Evolutionary conservation across 106 monocot genomes (phyloP).

Genomic region (Phalaenopsis aphrodite): DNA sequence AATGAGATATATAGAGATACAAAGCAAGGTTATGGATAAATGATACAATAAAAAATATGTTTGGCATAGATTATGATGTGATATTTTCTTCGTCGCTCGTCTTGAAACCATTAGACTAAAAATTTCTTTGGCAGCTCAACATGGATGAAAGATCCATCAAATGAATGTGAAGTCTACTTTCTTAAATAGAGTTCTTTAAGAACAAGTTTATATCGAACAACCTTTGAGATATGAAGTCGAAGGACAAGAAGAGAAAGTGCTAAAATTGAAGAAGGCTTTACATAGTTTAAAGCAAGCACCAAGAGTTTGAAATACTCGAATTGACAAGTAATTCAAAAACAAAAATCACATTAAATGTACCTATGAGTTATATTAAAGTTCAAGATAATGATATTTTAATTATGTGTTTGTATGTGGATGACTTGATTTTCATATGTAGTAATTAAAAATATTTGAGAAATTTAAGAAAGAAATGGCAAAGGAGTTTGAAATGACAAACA

Average conservation of each 20-base stretch:
- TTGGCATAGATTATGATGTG: not conserved
- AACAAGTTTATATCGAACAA: not conserved
- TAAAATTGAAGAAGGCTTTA: not conserved
- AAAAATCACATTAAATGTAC: not conserved
- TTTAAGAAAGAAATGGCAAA: not conserved
- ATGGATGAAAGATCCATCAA: no score
- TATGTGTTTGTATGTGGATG: not conserved
- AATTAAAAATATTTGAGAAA: not conserved
- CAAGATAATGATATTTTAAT: not conserved
- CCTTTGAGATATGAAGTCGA: no score
- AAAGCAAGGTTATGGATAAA: not conserved
- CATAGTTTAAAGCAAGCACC: not conserved
- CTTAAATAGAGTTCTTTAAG: not conserved
- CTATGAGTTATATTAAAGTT: not conserved
- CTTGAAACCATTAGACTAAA: not conserved
- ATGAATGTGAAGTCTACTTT: no score
- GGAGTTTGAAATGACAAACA: not conserved
- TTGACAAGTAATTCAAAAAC: not conserved
- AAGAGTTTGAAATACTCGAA: not conserved
- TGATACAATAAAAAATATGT: not conserved
- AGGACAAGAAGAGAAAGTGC: not conserved
- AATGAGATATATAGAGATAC: not conserved
- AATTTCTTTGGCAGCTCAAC: no score
- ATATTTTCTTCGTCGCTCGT: not conserved
- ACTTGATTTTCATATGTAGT: not conserved